Evolutionary conservation across 768 basidiomycete species (phyloP).

Genomic region (Termitomyces sp.): DNA sequence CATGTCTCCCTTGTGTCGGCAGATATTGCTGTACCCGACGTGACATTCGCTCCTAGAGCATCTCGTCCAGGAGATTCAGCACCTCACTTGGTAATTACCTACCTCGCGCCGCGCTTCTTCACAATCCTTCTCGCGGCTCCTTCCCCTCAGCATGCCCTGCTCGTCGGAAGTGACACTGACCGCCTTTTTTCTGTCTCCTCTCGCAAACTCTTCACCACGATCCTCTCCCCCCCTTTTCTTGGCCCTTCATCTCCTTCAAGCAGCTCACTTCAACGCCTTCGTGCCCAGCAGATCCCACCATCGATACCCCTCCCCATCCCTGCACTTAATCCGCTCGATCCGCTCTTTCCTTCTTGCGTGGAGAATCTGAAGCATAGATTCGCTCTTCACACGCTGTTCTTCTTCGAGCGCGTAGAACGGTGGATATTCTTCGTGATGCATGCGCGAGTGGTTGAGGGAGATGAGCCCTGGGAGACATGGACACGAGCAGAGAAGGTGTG

Average conservation of each 20-base stretch:
- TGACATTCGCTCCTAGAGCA: neutral
- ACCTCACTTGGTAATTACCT: neutral
- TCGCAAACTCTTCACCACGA: neutral
- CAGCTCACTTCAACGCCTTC: neutral
- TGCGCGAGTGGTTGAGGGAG: conserved; percentile 44
- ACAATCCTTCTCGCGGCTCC: neutral
- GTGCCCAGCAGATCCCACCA: neutral
- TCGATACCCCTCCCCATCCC: neutral
- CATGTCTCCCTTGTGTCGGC: neutral
- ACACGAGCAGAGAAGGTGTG: conserved; percentile 23
- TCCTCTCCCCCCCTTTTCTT: neutral
- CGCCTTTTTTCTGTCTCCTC: neutral
- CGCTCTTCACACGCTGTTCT: neutral
- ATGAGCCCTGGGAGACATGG: conserved; percentile 55
- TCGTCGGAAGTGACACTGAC: neutral
- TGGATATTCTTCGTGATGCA: conserved; percentile 23
- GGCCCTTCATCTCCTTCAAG: neutral
- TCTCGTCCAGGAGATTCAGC: neutral
- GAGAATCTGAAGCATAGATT: neutral
- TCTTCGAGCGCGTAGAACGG: neutral
- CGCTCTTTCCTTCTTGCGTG: neutral
- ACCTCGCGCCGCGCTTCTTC: neutral
- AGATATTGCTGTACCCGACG: neutral
- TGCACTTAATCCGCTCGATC: neutral
- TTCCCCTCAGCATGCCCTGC: neutral